Conservation (phyloP, 345 rosid species). For the Ceriops zippeliana region DNA sequence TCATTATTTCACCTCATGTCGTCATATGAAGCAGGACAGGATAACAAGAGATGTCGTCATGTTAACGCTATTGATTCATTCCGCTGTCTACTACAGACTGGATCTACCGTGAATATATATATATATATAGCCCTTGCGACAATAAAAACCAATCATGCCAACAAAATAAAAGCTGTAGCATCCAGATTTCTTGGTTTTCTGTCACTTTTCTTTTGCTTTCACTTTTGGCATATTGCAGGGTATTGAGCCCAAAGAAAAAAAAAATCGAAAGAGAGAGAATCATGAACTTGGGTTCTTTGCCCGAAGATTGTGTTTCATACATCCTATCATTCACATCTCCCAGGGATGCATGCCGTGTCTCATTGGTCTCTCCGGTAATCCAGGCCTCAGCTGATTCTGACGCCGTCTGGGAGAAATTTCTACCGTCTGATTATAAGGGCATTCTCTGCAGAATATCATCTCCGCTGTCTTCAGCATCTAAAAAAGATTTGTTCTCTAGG, state of each 20-base stretch:
- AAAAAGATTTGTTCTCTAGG: conserved; percentile 33
- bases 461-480: conserved; percentile 19
- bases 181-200: too few relatives aligned
- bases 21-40: conserved; percentile 17
- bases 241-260: background rate
- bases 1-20: conserved; percentile 26
- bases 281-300: conserved; percentile 8
- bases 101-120: background rate
- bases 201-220: too few relatives aligned
- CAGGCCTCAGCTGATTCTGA: conserved; percentile 28
- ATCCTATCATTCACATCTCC: conserved; percentile 32
- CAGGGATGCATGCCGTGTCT: conserved; percentile 29
- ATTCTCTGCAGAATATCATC: conserved; percentile 12
- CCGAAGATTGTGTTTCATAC: conserved; percentile 16
- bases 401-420: conserved; percentile 31
- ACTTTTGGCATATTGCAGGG: background rate
- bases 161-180: too few relatives aligned
- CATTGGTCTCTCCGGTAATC: conserved; percentile 22
- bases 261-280: background rate
- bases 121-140: too few relatives aligned
- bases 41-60: conserved; percentile 21
- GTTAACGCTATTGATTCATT: conserved; percentile 4
- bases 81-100: background rate
- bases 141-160: too few relatives aligned
- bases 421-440: conserved; percentile 23